Evolutionary conservation across 2,329 filamentous ascomycete species (phyloP).

Genomic region (Didymella pomorum): DNA sequence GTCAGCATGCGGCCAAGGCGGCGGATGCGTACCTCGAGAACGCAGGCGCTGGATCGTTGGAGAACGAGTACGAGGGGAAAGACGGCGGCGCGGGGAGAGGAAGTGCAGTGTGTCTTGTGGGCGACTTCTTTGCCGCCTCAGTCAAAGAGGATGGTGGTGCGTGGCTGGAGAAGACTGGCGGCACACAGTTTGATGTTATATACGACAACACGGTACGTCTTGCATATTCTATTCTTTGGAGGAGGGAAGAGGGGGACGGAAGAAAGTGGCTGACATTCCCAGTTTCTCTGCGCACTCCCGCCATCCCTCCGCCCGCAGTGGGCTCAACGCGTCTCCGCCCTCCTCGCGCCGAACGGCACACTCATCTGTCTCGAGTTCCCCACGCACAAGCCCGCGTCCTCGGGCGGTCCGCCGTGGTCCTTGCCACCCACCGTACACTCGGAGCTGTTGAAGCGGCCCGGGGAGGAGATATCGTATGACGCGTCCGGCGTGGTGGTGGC

Average conservation of each 20-base stretch:
- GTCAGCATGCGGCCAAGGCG: constrained; percentile 58
- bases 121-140: constrained; percentile 82
- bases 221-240: no score
- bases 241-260: no score
- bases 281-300: constrained; percentile 70
- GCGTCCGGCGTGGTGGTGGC: constrained; percentile 60
- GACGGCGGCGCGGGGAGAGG: constrained; percentile 60
- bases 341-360: constrained; percentile 61
- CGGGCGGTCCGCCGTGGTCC: constrained; percentile 76
- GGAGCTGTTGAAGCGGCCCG: constrained; percentile 74
- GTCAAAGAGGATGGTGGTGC: no score
- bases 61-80: constrained; percentile 54
- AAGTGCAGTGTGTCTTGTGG: constrained; percentile 63
- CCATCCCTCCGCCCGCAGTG: constrained; percentile 64
- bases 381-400: constrained; percentile 70
- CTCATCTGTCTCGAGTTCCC: constrained; percentile 80
- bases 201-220: constrained; percentile 71
- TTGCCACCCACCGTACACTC: constrained; percentile 74
- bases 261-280: constrained; percentile 7
- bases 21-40: constrained; percentile 54
- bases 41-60: constrained; percentile 44
- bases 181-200: constrained; percentile 74
- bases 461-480: constrained; percentile 70
- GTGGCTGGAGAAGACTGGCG: constrained; percentile 58
- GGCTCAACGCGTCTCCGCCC: constrained; percentile 63